Evolutionary conservation across 768 basidiomycete species (phyloP), one percentile per base, ranked within the genome.

Genomic region (Pulveroboletus sp.): DNA sequence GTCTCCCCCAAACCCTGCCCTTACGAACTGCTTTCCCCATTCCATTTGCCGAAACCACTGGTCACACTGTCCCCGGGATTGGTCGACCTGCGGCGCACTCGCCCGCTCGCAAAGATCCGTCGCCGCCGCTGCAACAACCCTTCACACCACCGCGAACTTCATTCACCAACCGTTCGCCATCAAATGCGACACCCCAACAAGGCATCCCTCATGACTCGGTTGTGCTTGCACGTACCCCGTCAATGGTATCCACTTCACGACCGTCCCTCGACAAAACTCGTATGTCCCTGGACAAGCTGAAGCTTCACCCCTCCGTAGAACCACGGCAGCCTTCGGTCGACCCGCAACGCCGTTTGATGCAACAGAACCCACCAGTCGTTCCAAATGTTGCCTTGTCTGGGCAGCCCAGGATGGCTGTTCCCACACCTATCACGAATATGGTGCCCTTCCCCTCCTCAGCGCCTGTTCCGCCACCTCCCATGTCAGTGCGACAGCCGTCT

Each of bases 1-100:
- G 42, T 32, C 22, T 30, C 22, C 11, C 35, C 36, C 36, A 45
- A 17, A 16, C 24, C 44, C 52, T 60, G 5, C 50, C 55, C 20
- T 40, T 54, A n/a, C 53, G 45, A 14, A 12, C 44, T 20, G 23
- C 45, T 23, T 49, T 61, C n/a, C 43, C 61, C 11, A 40, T 47
- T 4, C 51, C 43, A 26, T 55, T 51, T 26, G 29, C 44, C 31
- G 61, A 60, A 17, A 12, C 54, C 16, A 3, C 17, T 16, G 38
- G 10, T 30, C 58, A 54, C 12, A 44, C 48, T 37, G 19, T 43
- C 38, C 41, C 49, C 4, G 36, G 27, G n/a, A n/a, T n/a, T n/a
- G n/a, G n/a, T n/a, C 65, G 59, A 38, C 44, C 63, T 7, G 32
- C 52, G 2, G 46, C 51, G 6, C 35, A 55, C 20, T 58, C 67